Evolutionary conservation across 2,329 filamentous ascomycete genomes (phyloP).

Genomic region (Celoporthe dispersa): DNA sequence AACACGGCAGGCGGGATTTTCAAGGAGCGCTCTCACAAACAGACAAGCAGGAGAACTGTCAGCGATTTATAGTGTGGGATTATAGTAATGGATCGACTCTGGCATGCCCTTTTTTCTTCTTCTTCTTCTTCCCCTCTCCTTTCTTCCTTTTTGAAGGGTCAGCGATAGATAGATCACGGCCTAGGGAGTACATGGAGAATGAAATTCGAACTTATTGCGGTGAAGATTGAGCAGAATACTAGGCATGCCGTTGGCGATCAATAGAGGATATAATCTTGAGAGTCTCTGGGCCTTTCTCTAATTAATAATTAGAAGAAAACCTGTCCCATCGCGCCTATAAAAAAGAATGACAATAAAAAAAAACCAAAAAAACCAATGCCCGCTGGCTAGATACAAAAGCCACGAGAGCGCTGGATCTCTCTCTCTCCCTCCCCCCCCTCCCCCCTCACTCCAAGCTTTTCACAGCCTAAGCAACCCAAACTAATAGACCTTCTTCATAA

Average conservation of each 20-base stretch:
- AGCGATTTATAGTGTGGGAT: background rate
- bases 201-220: background rate
- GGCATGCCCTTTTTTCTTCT: slow-evolving; percentile 5
- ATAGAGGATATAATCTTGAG: background rate
- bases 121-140: no score
- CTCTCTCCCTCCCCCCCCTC: no score
- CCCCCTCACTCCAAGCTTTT: background rate
- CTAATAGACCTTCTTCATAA: slow-evolving; percentile 61
- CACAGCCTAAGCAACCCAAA: background rate
- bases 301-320: background rate
- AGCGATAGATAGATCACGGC: background rate
- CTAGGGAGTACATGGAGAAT: background rate
- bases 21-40: background rate
- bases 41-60: background rate
- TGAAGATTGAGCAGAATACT: background rate
- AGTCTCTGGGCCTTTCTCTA: background rate
- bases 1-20: background rate
- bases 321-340: background rate
- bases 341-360: no score
- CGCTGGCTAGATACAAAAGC: background rate
- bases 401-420: background rate
- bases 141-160: background rate
- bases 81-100: background rate
- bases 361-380: no score
- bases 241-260: background rate